These are phyloP conservation scores for Trichocladium antarcticum DNA, from an alignment of 495 filamentous ascomycete species.

Conservation along the genomic window DNA sequence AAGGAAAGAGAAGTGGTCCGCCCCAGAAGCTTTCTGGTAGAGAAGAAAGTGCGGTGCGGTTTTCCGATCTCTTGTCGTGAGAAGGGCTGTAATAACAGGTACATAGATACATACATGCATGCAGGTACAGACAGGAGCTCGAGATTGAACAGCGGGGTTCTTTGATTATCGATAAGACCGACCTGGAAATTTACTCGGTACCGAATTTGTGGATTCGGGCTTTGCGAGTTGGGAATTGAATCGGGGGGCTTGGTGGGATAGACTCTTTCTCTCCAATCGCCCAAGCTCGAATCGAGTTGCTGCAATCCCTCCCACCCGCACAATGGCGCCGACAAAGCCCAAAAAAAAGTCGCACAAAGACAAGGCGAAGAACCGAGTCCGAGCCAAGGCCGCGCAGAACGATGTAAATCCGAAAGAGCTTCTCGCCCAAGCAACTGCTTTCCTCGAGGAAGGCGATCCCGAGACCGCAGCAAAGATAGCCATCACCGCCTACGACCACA, in stretches of 20 bases:
- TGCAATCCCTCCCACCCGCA: neutral
- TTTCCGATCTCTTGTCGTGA: no score
- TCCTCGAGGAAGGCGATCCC: conserved; percentile 59
- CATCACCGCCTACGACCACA: conserved; percentile 47
- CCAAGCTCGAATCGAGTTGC: neutral
- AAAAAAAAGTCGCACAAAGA: conserved; percentile 31
- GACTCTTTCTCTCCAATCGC: neutral
- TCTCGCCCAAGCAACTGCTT: conserved; percentile 55
- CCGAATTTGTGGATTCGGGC: no score
- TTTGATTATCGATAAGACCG: no score
- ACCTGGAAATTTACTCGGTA: no score
- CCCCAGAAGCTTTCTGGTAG: no score
- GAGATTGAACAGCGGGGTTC: no score
- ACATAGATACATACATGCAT: no score
- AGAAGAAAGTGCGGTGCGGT: no score
- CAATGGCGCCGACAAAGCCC: conserved; percentile 37
- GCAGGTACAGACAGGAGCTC: no score
- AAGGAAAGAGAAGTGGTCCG: no score
- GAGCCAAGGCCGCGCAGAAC: conserved; percentile 21
- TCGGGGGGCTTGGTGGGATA: neutral
- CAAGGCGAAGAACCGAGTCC: conserved; percentile 19
- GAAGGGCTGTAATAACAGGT: no score
- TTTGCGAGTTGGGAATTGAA: no score
- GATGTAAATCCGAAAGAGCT: conserved; percentile 30
- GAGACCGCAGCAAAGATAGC: conserved; percentile 57